phyloP scores from a whole-genome alignment of 2,329 filamentous ascomycete genomes.

The Colletotrichum falcatum region DNA sequence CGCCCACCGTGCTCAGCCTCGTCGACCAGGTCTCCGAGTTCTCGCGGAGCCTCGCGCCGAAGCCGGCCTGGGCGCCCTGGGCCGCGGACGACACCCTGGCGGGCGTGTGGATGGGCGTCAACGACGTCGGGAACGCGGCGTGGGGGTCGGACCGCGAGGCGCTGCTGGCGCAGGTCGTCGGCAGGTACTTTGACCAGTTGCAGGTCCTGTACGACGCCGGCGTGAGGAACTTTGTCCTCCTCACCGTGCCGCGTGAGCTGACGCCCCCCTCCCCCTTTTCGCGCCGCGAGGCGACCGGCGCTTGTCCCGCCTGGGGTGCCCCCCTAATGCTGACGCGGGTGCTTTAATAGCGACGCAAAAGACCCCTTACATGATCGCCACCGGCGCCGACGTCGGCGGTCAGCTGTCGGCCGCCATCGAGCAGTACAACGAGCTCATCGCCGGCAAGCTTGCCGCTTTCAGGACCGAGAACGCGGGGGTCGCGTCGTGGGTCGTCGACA shows the following conservation, averaged over 20 bases:
- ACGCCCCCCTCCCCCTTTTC: neutral
- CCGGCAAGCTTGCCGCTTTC: constrained; percentile 48
- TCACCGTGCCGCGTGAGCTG: constrained; percentile 58
- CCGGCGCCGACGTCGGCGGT: constrained; percentile 44
- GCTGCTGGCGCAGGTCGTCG: constrained; percentile 54
- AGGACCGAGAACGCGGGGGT: constrained; percentile 49
- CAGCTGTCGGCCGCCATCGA: constrained; percentile 51
- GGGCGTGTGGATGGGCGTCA: constrained; percentile 66
- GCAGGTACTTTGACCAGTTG: constrained; percentile 56
- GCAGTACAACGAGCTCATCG: constrained; percentile 53
- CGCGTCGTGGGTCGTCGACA: constrained; percentile 54
- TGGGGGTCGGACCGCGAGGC: constrained; percentile 46
- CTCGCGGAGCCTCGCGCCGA: constrained; percentile 46
- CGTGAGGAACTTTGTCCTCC: constrained; percentile 60
- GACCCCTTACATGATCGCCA: constrained; percentile 50
- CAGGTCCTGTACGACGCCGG: constrained; percentile 58
- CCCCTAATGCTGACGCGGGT: neutral
- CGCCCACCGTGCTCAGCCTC: constrained; percentile 60
- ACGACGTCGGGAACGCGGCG: constrained; percentile 66
- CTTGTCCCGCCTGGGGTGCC: no score
- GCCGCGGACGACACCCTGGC: constrained; percentile 58
- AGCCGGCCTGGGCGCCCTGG: constrained; percentile 55
- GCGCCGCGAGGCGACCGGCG: neutral
- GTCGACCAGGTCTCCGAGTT: constrained; percentile 64
- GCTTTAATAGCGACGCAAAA: constrained; percentile 54